Evolutionary conservation across 345 rosid genomes (phyloP), one percentile per base, ranked within the genome.

Genomic region (Rhodamnia argentea): DNA sequence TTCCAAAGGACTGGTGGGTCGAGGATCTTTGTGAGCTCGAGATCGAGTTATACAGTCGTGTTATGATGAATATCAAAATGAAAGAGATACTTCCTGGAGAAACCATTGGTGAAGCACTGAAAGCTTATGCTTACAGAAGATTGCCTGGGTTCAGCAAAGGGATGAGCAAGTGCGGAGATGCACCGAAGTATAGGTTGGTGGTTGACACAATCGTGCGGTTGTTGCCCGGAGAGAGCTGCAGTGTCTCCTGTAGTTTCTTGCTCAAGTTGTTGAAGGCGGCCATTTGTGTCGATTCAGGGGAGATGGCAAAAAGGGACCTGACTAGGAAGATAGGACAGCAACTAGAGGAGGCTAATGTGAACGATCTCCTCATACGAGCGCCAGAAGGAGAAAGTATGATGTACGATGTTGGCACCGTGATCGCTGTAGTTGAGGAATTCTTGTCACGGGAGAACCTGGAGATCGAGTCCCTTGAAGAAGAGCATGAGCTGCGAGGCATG

Each of bases 1-100:
- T 96, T 84, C 99, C 95, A 10, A 87, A 59, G 87, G 99, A 96
- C 85, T 96, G 99, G 99, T 96, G 99, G 99, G 95, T 95, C 16
- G 98, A 96, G 90, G 99, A 96, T 92, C 84, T 96, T 86, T 92
- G 96, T 76, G 99, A 96, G 85, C 95, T 96, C 15, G 95, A 93
- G 59, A 91, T 96, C 10, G 97, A 93, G 83, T 75, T 90, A 15
- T 96, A 93, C 86, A 95, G 94, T 88, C 88, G 92, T 27, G 94
- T 93, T 84, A 78, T 95, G 57, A 82, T 83, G 88, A 90, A 86
- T 84, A 93, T 96, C 60, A 92, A 88, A 88, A 86, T 87, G 82
- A 92, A 90, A 91, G 92, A 88, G 47, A 44, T 86, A 62, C 89
- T 92, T 85, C 87, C 90, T 15, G 89, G 84, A 75, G 96, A 94